Evolutionary conservation across 225 moss, liverwort and hornwort species (phyloP), one percentile per base, ranked within the genome.

Genomic region (Polytrichum formosum): DNA sequence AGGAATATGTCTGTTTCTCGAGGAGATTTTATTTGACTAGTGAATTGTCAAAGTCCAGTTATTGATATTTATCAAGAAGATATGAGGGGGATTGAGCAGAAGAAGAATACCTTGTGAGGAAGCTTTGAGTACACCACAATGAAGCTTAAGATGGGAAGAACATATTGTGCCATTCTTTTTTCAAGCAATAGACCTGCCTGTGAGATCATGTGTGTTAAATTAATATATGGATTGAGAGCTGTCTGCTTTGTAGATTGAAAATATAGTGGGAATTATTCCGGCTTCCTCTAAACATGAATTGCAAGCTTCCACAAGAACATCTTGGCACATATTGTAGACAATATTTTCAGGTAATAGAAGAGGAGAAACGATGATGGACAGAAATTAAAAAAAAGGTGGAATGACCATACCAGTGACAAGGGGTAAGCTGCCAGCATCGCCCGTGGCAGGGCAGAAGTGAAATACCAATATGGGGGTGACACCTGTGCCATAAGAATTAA

Each of bases 391-490:
- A 8, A 16, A 66, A 35, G 28, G 9, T 27, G 63, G 16, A 46
- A 46, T 46, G 13, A 26, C 27, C 64, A 54, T 78, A 93, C 93
- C 88, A 92, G 76, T 27, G 90, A 90, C 56, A 98, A 81, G 13
- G 98, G 98, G 81, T 88, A 78, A 66, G 91, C 98, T 35, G 81
- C 91, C 68, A 92, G 74, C 98, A 98, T 92, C 33, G 91, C 94
- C 63, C 98, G 82, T 6, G 98, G 98, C 56, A 98, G 87, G 19
- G 92, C 98, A 23, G 98, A 98, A 56, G 91, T 92, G 80, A 98
- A 94, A 84, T 98, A 98, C 94, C 94, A 98, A 77, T 84, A 75
- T 37, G 78, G 77, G 1, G 98, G 92, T 72, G 91, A 87, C 54
- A 92, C 79, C 93, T 91, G 81, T 65, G 59, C 78, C 66, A 30